Base-by-base conservation (phyloP, 2,329 filamentous ascomycete genomes). In the Trichoderma gracile region DNA sequence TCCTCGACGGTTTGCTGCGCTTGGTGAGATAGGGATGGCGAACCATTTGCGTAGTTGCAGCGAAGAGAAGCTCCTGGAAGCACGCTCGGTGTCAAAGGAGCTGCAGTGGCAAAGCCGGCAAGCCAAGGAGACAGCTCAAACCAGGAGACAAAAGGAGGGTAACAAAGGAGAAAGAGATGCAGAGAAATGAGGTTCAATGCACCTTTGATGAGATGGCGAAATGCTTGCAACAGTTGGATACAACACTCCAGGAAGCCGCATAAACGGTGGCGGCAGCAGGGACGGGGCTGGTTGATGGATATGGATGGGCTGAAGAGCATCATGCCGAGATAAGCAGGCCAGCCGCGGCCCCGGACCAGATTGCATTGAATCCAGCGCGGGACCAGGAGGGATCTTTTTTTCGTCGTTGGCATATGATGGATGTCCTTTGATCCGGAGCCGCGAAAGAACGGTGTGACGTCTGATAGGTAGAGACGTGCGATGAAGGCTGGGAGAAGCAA, bases 401-500 rank as follows among this genome's bases (percentile, higher is more conserved):
- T 33, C 45, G 25, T 40, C 12, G 3, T 33, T 17, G 50, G n/a
- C 46, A 52, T 42, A 23, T 40, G 25, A n/a, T n/a, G 10, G n/a
- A n/a, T 45, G 46, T 23, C 10, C 33, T 49, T 38, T 52, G 46
- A 52, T 33, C 50, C 27, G 43, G 47, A 43, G 58, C 58, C 47
- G 43, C 47, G 33, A 61, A 61, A 61, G 46, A 61, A 42, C 58
- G 58, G 58, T 61, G 58, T 53, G 58, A 61, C 58, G 58, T 53
- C 38, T 42, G 38, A 23, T 50, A 33, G 30, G 27, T 30, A 30
- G 30, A 30, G 43, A 50, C 40, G 43, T 57, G 50, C 23, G 40
- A 38, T 38, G 33, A 38, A n/a, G n/a, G n/a, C n/a, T n/a, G 33
- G 5, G 33, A 38, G 33, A 38, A 38, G 12, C 3, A 14, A 14